These are phyloP conservation scores for Nigrospora oryzae DNA, from an alignment of 2,329 filamentous ascomycete species.

Conservation along the genomic window DNA sequence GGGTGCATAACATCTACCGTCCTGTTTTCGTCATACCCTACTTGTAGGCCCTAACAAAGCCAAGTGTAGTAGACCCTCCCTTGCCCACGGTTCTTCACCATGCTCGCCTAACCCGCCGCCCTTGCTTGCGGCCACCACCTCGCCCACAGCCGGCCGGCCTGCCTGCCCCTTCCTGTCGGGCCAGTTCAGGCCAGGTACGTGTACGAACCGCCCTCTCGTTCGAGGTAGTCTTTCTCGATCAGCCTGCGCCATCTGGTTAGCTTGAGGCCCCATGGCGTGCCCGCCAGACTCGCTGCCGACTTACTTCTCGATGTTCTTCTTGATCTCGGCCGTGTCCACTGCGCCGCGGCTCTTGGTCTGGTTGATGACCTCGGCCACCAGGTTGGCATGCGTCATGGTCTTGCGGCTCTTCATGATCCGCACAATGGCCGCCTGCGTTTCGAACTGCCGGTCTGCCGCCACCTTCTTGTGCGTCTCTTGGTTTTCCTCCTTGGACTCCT, in stretches of 20 bases:
- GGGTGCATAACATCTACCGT: too few species aligned
- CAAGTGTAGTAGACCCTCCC: too few species aligned
- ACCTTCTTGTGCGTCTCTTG: slow-evolving; percentile 88
- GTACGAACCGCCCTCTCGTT: slow-evolving; percentile 65
- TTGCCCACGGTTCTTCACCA: too few species aligned
- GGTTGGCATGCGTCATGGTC: slow-evolving; percentile 73
- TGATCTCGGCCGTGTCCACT: slow-evolving; percentile 80
- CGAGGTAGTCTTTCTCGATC: slow-evolving; percentile 90
- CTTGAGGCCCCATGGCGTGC: slow-evolving; percentile 1
- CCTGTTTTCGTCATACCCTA: too few species aligned
- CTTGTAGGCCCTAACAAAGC: too few species aligned
- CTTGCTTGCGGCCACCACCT: too few species aligned
- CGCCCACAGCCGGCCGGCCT: too few species aligned
- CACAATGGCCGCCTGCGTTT: slow-evolving; percentile 95
- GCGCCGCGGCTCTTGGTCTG: slow-evolving; percentile 81
- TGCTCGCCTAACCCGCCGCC: too few species aligned
- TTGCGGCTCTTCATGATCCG: slow-evolving; percentile 95
- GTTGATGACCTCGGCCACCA: slow-evolving; percentile 87
- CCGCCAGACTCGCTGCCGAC: slow-evolving; percentile 22
- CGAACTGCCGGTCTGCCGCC: slow-evolving; percentile 81
- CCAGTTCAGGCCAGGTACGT: slow-evolving; percentile 55
- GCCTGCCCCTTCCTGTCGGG: too few species aligned
- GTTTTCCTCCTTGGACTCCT: slow-evolving; percentile 93
- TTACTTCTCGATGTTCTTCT: slow-evolving; percentile 92
- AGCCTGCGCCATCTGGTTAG: slow-evolving; percentile 45